Conservation (phyloP, 208 protist genomes). For the Entamoeba histolytica region DNA sequence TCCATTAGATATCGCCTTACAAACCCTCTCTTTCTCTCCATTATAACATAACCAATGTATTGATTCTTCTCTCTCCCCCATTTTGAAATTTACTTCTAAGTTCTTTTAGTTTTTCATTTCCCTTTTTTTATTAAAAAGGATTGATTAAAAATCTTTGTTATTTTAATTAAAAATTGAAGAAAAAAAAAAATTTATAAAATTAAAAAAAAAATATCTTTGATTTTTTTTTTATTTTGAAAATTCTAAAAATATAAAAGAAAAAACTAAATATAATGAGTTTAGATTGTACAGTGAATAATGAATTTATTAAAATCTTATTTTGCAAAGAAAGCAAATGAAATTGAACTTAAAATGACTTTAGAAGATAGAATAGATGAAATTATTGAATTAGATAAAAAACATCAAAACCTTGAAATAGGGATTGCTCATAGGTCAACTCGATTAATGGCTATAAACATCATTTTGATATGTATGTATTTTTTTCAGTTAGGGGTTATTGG, state of each 20-base stretch:
- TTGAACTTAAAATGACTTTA: not conserved
- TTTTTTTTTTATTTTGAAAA: no score
- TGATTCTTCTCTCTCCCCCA: not conserved
- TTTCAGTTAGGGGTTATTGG: not conserved
- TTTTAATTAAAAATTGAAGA: no score
- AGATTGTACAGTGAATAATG: not conserved
- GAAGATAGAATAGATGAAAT: not conserved
- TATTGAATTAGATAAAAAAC: not conserved
- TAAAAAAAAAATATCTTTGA: no score
- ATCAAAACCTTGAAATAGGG: not conserved
- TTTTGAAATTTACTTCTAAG: no score
- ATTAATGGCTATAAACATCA: not conserved
- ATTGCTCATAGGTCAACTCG: not conserved
- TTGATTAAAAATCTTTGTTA: no score
- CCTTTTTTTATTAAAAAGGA: no score
- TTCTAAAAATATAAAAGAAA: no score
- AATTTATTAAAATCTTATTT: not conserved
- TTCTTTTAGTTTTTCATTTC: no score
- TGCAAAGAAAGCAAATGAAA: not conserved
- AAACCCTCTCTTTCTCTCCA: not conserved
- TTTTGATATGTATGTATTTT: not conserved
- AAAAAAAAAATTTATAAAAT: no score
- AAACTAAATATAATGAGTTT: no score
- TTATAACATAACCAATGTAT: not conserved
- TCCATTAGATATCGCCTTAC: not conserved